Percentiles rank a stretch among this genome's conserved stretches.
Evolutionary conservation across 805 yeast species (phyloP).

Genomic region (Spathaspora sp.): DNA sequence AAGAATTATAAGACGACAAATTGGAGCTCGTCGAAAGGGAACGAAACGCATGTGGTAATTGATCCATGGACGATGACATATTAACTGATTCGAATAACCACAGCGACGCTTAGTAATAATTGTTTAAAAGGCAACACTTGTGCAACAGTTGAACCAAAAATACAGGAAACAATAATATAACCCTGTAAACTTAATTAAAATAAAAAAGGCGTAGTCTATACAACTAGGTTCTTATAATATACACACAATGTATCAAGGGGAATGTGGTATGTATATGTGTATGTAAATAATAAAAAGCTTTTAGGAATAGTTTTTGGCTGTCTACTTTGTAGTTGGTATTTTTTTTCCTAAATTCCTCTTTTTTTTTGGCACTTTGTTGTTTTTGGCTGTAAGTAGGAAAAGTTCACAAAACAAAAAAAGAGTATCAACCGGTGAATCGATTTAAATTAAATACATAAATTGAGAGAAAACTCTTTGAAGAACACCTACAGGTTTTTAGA

Average conservation of each 20-base stretch:
- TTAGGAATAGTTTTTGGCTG: neutral
- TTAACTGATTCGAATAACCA: neutral
- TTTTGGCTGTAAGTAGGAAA: neutral
- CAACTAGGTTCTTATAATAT: neutral
- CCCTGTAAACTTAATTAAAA: neutral
- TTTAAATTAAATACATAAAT: neutral
- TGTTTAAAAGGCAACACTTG: neutral
- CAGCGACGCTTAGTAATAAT: neutral
- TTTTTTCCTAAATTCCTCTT: neutral
- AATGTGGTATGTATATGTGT: neutral
- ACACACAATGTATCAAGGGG: neutral
- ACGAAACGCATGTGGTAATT: slow-evolving; percentile 28
- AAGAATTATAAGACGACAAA: slow-evolving; percentile 10
- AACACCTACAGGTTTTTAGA: neutral
- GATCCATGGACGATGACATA: slow-evolving; percentile 8
- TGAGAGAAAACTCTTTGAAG: neutral
- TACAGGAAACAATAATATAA: neutral
- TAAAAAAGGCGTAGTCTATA: neutral
- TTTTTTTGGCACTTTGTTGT: neutral
- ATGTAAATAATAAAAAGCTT: neutral
- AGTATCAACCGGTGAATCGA: neutral
- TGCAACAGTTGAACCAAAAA: too few relatives aligned
- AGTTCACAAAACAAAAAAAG: neutral
- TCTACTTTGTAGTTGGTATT: neutral
- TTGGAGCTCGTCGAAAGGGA: slow-evolving; percentile 28